These are phyloP conservation scores for Alternaria tenuissima DNA, from an alignment of 2,329 filamentous ascomycete genomes.

Conservation along the genomic window DNA sequence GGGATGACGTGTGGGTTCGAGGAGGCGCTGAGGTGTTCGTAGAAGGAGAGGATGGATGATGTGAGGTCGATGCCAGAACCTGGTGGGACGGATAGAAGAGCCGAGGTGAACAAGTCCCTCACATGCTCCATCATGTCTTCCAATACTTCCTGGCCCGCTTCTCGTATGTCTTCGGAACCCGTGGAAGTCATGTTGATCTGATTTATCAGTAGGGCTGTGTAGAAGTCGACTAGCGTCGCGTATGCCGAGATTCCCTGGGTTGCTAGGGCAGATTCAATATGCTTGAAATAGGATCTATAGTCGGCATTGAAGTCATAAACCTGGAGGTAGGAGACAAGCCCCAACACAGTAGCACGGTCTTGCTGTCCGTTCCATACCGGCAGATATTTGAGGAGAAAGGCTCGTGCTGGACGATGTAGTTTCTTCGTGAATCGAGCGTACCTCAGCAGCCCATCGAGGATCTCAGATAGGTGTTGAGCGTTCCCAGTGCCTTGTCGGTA, in stretches of 20 bases:
- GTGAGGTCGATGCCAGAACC: slow-evolving; percentile 52
- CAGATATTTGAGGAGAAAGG: slow-evolving; percentile 49
- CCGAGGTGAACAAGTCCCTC: slow-evolving; percentile 40
- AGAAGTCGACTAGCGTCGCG: slow-evolving; percentile 69
- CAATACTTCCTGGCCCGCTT: slow-evolving; percentile 53
- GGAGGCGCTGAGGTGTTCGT: slow-evolving; percentile 66
- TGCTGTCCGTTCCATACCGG: slow-evolving; percentile 48
- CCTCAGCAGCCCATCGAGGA: slow-evolving; percentile 44
- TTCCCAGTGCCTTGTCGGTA: slow-evolving; percentile 25
- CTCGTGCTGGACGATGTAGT: slow-evolving; percentile 39
- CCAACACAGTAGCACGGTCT: slow-evolving; percentile 57
- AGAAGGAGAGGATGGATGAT: slow-evolving; percentile 68
- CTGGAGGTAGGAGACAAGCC: slow-evolving; percentile 54
- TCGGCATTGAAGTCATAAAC: slow-evolving; percentile 62
- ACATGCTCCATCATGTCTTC: slow-evolving; percentile 41
- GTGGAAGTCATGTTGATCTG: slow-evolving; percentile 53
- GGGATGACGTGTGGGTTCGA: slow-evolving; percentile 57
- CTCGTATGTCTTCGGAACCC: slow-evolving; percentile 33
- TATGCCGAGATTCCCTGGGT: slow-evolving; percentile 59
- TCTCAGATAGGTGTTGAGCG: slow-evolving; percentile 35
- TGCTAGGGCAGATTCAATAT: slow-evolving; percentile 53
- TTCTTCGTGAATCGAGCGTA: slow-evolving; percentile 47
- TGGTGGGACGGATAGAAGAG: slow-evolving; percentile 38
- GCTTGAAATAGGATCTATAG: slow-evolving; percentile 48
- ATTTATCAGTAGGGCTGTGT: slow-evolving; percentile 70